phyloP scores from a whole-genome alignment of 345 rosid species.

The Orychophragmus violaceus region DNA sequence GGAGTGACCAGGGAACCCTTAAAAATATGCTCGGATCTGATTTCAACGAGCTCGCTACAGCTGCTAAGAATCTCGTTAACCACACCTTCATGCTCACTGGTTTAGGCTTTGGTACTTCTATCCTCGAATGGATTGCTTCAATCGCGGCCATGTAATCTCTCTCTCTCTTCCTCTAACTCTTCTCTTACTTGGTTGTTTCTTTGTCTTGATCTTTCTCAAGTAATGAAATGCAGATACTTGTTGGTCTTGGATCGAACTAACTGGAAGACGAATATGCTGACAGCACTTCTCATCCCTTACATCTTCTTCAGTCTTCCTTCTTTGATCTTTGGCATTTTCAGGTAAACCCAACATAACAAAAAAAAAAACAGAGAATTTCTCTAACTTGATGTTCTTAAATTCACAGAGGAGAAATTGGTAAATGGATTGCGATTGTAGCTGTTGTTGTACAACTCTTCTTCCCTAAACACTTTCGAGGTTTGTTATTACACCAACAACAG shows the following conservation, averaged over 20 bases:
- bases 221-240: slow-evolving; percentile 54
- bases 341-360: slow-evolving; percentile 31
- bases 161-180: not conserved
- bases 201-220: slow-evolving; percentile 12
- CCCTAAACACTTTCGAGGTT: slow-evolving; percentile 57
- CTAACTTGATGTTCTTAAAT: not conserved
- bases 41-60: slow-evolving; percentile 38
- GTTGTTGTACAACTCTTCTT: too few relatives aligned
- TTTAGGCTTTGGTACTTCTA: slow-evolving; percentile 60
- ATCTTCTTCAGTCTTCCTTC: too few relatives aligned
- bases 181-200: not conserved
- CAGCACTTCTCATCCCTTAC: slow-evolving; percentile 67
- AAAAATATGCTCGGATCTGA: slow-evolving; percentile 37
- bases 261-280: slow-evolving; percentile 81
- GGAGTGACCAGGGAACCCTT: slow-evolving; percentile 26
- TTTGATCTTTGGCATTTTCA: slow-evolving; percentile 49
- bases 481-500: not conserved
- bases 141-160: slow-evolving; percentile 53
- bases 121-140: slow-evolving; percentile 79
- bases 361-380: not conserved
- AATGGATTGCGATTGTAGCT: too few relatives aligned
- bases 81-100: slow-evolving; percentile 48
- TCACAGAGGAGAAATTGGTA: slow-evolving; percentile 79
- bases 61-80: slow-evolving; percentile 40
- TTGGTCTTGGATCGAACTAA: slow-evolving; percentile 84